A percentile compares a stretch with the other conserved stretches of the same genome.
Conservation (phyloP, 1,139 yeast genomes). For the Geotrichum fermentans region DNA sequence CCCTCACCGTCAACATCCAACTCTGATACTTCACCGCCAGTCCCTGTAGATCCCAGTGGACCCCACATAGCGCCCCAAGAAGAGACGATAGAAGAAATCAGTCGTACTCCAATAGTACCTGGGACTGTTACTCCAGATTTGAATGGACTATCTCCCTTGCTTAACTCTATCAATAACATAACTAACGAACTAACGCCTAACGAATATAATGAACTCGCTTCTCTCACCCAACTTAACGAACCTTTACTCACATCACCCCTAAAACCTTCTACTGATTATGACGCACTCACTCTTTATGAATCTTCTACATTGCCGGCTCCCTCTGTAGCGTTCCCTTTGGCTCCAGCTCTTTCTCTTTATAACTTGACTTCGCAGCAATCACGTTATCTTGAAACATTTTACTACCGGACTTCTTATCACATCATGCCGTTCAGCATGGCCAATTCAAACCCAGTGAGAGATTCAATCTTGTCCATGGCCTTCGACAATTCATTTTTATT, state of each 20-base stretch:
- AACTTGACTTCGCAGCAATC: conserved; percentile 9
- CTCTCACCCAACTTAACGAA: neutral
- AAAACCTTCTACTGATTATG: too few species aligned
- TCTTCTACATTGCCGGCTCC: neutral
- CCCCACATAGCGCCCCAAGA: too few species aligned
- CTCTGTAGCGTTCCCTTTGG: conserved; percentile 1
- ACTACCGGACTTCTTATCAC: conserved; percentile 11
- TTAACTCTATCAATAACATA: neutral
- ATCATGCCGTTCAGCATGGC: conserved; percentile 16
- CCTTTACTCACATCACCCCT: too few species aligned
- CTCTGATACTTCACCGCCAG: neutral
- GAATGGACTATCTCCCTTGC: neutral
- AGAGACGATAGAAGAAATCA: neutral
- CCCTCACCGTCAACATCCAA: neutral
- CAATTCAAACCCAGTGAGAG: conserved; percentile 11
- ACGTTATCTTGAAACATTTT: conserved; percentile 12
- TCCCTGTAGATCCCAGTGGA: neutral
- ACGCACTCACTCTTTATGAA: neutral
- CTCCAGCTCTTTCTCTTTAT: neutral
- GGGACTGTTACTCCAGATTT: neutral
- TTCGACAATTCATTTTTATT: conserved; percentile 7
- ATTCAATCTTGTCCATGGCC: conserved; percentile 14
- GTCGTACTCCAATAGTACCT: neutral
- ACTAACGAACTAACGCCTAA: neutral
- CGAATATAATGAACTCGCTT: neutral